Conservation (phyloP, 768 basidiomycete species). For the Auricularia auricula-judae region DNA sequence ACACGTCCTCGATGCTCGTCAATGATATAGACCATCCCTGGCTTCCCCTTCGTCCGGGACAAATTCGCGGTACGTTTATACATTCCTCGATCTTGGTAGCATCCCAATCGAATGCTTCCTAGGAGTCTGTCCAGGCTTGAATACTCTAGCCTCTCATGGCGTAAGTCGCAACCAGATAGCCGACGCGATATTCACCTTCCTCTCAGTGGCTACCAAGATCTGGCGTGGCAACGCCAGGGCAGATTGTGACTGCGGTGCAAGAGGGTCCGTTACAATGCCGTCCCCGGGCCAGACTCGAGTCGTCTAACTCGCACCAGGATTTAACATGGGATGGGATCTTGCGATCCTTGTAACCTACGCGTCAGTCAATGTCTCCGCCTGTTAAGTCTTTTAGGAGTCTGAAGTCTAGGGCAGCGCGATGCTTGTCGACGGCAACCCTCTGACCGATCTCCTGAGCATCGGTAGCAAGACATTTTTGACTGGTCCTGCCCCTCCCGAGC, state of each 20-base stretch:
- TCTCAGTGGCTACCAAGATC: slow-evolving; percentile 3
- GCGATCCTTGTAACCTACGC: slow-evolving; percentile 1
- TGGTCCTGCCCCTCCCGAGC: background rate
- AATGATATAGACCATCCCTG: slow-evolving; percentile 4
- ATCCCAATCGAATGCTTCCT: too few relatives aligned
- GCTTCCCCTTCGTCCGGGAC: background rate
- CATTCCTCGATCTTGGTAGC: too few relatives aligned
- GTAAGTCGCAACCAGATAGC: background rate
- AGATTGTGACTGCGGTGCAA: slow-evolving; percentile 4
- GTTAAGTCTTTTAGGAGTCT: background rate
- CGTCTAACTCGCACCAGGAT: background rate
- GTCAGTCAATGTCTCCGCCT: background rate
- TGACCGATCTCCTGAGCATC: slow-evolving; percentile 6
- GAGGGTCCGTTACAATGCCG: background rate
- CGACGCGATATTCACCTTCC: too few relatives aligned
- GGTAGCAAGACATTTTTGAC: slow-evolving; percentile 1
- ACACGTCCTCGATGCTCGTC: slow-evolving; percentile 1
- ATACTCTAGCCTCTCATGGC: slow-evolving; percentile 5
- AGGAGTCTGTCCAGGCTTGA: slow-evolving; percentile 5
- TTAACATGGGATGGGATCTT: slow-evolving; percentile 6
- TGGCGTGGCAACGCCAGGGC: slow-evolving; percentile 6
- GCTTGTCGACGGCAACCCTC: slow-evolving; percentile 5
- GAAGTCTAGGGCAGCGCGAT: background rate
- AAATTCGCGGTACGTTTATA: background rate
- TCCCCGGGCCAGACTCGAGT: background rate